Conservation (phyloP, 179 eudicot genomes). For the Silene coronaria region DNA sequence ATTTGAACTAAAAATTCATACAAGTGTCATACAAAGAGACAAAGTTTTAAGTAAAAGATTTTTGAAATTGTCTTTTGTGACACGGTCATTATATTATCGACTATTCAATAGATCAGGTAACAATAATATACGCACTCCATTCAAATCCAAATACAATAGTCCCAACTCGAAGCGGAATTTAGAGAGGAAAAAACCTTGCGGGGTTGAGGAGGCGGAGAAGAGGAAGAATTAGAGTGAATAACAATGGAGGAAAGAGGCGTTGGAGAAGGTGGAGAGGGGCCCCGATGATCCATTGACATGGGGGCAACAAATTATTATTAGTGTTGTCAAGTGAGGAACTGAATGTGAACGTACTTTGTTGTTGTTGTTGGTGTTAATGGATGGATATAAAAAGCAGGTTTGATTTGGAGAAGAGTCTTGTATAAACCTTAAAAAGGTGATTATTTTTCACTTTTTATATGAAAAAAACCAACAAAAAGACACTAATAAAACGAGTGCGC, state of each 20-base stretch:
- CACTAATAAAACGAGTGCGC: too few relatives aligned
- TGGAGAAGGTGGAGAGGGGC: conserved; percentile 2
- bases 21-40: neutral
- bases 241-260: conserved; percentile 16
- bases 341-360: too few relatives aligned
- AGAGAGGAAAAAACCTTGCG: conserved; percentile 13
- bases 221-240: conserved; percentile 1
- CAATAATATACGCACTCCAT: neutral
- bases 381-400: too few relatives aligned
- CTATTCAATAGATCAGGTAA: neutral
- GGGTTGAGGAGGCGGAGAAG: neutral
- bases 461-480: too few relatives aligned
- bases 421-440: too few relatives aligned
- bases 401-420: too few relatives aligned
- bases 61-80: neutral
- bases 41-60: neutral
- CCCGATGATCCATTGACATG: neutral
- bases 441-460: too few relatives aligned
- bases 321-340: too few relatives aligned
- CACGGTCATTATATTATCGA: neutral
- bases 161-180: neutral
- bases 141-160: neutral
- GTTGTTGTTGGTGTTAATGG: too few relatives aligned
- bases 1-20: too few relatives aligned
- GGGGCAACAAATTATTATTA: neutral